A percentile compares a stretch with the other conserved stretches of the same genome.
Conservation (phyloP, 169 alveolate species). For the Cryptosporidium tyzzeri region DNA sequence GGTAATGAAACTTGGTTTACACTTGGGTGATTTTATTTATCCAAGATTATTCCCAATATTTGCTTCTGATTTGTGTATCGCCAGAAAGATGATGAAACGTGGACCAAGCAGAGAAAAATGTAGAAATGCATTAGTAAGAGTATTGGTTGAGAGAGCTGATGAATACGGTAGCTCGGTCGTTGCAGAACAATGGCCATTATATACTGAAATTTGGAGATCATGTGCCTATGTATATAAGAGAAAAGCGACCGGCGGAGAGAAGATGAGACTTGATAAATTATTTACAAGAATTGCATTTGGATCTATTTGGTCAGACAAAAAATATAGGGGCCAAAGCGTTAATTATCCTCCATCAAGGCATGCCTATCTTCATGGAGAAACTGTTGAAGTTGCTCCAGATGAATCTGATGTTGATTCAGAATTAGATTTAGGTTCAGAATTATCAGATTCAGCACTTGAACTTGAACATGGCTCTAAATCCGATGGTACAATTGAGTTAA, state of each 20-base stretch:
- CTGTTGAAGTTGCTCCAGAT: slow-evolving; percentile 64
- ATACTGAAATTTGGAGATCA: slow-evolving; percentile 67
- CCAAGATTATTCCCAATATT: slow-evolving; percentile 71
- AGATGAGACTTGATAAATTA: slow-evolving; percentile 19
- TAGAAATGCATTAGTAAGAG: slow-evolving; percentile 54
- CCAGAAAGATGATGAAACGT: slow-evolving; percentile 72
- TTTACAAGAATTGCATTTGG: slow-evolving; percentile 51
- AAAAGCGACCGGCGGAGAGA: slow-evolving; percentile 36
- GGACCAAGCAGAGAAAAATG: slow-evolving; percentile 72
- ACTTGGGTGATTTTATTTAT: slow-evolving; percentile 48
- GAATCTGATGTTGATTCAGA: neutral
- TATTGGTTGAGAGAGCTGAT: slow-evolving; percentile 54
- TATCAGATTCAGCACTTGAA: neutral
- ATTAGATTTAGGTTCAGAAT: neutral
- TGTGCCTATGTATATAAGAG: slow-evolving; percentile 73
- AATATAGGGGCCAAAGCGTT: slow-evolving; percentile 20
- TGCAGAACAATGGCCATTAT: slow-evolving; percentile 35
- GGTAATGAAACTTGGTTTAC: slow-evolving; percentile 65
- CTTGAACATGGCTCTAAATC: neutral
- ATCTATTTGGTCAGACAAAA: slow-evolving; percentile 55
- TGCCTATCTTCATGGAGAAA: slow-evolving; percentile 60
- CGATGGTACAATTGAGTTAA: slow-evolving; percentile 41
- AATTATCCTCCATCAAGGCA: slow-evolving; percentile 30
- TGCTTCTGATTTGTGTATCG: slow-evolving; percentile 30
- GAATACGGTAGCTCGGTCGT: slow-evolving; percentile 18